A percentile compares a stretch with the other conserved stretches of the same genome.
phyloP scores from a whole-genome alignment of 2,329 filamentous ascomycete species.

The Ciborinia camelliae region DNA sequence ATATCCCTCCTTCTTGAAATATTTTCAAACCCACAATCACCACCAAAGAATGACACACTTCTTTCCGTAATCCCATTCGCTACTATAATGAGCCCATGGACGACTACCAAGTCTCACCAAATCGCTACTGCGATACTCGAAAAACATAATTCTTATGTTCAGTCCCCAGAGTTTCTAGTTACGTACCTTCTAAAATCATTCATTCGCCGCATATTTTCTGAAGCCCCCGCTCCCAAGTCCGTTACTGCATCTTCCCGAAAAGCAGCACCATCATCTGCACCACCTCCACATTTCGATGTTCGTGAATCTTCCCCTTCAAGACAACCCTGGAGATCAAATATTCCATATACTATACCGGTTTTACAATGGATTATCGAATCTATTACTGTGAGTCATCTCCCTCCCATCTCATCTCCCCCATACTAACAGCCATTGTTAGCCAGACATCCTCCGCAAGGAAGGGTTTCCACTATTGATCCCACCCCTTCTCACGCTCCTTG shows the following conservation, averaged over 20 bases:
- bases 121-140: slow-evolving; percentile 39
- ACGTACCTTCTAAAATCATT: slow-evolving; percentile 58
- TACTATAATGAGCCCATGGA: slow-evolving; percentile 41
- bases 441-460: slow-evolving; percentile 35
- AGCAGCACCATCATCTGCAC: slow-evolving; percentile 44
- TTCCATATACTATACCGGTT: slow-evolving; percentile 51
- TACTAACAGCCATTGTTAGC: neutral
- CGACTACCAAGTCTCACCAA: slow-evolving; percentile 36
- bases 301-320: slow-evolving; percentile 41
- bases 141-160: slow-evolving; percentile 25
- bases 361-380: slow-evolving; percentile 58
- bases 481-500: slow-evolving; percentile 64
- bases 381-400: slow-evolving; percentile 45
- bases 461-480: slow-evolving; percentile 69
- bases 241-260: slow-evolving; percentile 58
- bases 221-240: slow-evolving; percentile 46
- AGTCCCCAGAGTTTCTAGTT: slow-evolving; percentile 44
- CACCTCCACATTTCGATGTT: slow-evolving; percentile 39
- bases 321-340: slow-evolving; percentile 61
- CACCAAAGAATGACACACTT: slow-evolving; percentile 26
- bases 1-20: slow-evolving; percentile 17
- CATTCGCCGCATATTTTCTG: slow-evolving; percentile 65
- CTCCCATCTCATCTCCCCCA: slow-evolving; percentile 11
- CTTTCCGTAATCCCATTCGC: slow-evolving; percentile 39
- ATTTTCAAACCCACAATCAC: neutral